These are phyloP conservation scores for Aciculosporium take DNA, from an alignment of 2,329 filamentous ascomycete genomes.

Conservation along the genomic window DNA sequence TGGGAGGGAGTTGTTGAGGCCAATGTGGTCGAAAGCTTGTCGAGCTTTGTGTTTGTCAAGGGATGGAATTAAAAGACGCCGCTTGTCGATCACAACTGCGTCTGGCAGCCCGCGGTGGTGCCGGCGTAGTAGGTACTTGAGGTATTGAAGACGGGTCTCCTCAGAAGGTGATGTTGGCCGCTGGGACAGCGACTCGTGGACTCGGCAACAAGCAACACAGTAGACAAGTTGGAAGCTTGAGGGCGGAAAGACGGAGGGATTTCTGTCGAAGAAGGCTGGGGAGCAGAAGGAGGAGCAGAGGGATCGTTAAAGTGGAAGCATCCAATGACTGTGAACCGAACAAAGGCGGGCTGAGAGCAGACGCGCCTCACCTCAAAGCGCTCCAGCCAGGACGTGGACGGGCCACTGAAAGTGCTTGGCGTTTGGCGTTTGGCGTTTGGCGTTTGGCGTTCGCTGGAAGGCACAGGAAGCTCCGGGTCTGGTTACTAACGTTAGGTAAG, in stretches of 20 bases:
- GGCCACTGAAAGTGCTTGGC: too few species aligned
- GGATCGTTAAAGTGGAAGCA: background rate
- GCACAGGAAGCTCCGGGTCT: too few species aligned
- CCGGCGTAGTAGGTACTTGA: background rate
- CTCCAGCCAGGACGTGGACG: too few species aligned
- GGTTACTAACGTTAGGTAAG: too few species aligned
- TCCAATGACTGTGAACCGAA: background rate
- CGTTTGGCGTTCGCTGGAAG: too few species aligned
- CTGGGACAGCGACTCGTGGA: background rate
- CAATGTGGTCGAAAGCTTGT: background rate
- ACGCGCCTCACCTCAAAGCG: too few species aligned
- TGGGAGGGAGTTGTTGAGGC: constrained; percentile 9
- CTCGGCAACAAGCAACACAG: background rate
- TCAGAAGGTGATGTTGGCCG: background rate
- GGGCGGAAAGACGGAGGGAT: background rate
- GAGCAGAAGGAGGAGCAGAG: background rate
- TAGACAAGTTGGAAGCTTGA: background rate
- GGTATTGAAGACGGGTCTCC: background rate
- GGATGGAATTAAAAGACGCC: background rate
- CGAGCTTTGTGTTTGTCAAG: background rate
- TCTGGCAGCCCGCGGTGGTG: background rate
- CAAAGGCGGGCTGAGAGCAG: background rate
- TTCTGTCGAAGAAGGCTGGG: too few species aligned
- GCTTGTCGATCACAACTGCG: background rate
- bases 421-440: too few species aligned